Percentiles rank a stretch among this genome's conserved stretches.
These are phyloP conservation scores for Moricandia moricandioides DNA, from an alignment of 345 rosid species.

Conservation along the genomic window DNA sequence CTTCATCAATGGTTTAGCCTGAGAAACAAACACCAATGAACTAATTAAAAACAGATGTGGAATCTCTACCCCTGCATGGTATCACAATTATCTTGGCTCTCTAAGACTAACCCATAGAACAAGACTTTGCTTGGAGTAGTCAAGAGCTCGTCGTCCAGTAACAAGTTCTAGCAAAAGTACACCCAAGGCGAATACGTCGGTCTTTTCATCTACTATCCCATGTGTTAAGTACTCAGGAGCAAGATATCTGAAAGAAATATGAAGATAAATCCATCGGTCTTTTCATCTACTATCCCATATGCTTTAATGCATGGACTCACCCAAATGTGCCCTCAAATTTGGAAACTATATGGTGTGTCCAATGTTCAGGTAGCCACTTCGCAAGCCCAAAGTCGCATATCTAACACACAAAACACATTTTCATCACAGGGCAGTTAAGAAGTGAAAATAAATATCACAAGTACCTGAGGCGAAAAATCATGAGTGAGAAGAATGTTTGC, in stretches of 20 bases:
- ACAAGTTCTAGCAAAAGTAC: conserved; percentile 81
- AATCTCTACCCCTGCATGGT: not conserved
- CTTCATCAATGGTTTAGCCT: conserved; percentile 82
- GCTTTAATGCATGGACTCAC: conserved; percentile 41
- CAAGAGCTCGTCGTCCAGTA: conserved; percentile 83
- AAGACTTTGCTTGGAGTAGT: conserved; percentile 81
- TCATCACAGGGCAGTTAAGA: not conserved
- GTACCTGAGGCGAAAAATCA: conserved; percentile 69
- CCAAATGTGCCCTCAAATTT: conserved; percentile 96
- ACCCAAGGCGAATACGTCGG: conserved; percentile 88
- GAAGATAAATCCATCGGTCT: not conserved
- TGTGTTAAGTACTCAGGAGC: conserved; percentile 92
- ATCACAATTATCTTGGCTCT: not conserved
- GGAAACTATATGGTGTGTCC: conserved; percentile 88
- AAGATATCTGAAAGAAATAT: conserved; percentile 55
- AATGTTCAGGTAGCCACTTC: conserved; percentile 90
- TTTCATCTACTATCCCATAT: not conserved
- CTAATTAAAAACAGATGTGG: not conserved
- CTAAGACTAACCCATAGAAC: conserved; percentile 68
- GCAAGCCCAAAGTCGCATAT: conserved; percentile 97
- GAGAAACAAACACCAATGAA: not conserved
- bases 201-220: conserved; percentile 93
- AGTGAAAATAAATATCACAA: not conserved
- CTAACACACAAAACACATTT: conserved; percentile 42
- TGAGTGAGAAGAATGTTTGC: conserved; percentile 73